Evolutionary conservation across 1,284 basidiomycete species (phyloP).

Genomic region (Marasmius fiardii): DNA sequence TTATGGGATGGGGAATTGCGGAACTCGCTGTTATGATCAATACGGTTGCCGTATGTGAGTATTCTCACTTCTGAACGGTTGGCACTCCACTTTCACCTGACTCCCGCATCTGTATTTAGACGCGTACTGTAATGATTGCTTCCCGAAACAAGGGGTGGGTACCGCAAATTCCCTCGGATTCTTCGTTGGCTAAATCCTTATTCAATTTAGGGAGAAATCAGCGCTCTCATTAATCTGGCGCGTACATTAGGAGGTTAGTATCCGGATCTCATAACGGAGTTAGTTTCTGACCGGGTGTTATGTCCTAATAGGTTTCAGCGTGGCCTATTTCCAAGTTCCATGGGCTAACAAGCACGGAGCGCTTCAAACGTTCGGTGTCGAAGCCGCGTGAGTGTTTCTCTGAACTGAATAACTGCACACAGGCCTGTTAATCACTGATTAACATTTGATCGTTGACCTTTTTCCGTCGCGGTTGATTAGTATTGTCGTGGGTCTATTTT

Average conservation of each 20-base stretch:
- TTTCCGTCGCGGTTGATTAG: too few relatives aligned
- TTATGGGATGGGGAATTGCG: constrained; percentile 62
- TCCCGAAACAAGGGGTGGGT: constrained; percentile 38
- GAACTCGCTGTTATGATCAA: constrained; percentile 54
- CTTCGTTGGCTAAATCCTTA: not conserved
- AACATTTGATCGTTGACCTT: too few relatives aligned
- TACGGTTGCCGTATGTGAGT: constrained; percentile 57
- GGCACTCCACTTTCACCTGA: not conserved
- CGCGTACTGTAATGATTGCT: constrained; percentile 43
- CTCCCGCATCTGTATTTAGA: constrained; percentile 32
- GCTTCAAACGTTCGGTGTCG: constrained; percentile 54
- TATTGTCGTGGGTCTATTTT: constrained; percentile 47
- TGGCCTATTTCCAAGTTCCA: constrained; percentile 62
- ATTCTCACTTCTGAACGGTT: not conserved
- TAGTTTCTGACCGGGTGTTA: not conserved
- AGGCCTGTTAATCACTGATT: not conserved
- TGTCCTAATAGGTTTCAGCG: constrained; percentile 44
- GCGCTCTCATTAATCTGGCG: constrained; percentile 56
- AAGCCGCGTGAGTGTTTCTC: constrained; percentile 43
- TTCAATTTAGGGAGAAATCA: constrained; percentile 45
- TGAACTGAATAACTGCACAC: not conserved
- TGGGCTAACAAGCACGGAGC: constrained; percentile 56
- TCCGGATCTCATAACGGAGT: not conserved
- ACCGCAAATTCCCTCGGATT: not conserved
- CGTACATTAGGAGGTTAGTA: constrained; percentile 47